Base-by-base conservation (phyloP, 2,329 filamentous ascomycete species). In the Colletotrichum sublineola region DNA sequence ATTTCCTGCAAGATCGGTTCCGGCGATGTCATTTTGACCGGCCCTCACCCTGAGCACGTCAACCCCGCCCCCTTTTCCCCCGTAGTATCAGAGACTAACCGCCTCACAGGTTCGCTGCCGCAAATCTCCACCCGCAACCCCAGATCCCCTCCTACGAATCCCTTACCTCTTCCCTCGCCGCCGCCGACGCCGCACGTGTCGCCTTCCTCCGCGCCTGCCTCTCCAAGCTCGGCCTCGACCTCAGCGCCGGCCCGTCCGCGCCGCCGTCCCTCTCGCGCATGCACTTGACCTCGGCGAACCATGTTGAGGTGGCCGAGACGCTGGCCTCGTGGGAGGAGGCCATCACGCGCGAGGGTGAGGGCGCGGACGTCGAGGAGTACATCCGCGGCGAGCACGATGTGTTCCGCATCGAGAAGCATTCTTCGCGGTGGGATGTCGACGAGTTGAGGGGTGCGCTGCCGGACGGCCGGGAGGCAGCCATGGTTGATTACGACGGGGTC, bases 1-100 rank as follows among this genome's bases (percentile, higher is more conserved):
- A 90, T 99, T 0, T 94, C 94, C 78, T 93, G 95, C 78, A 93
- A 91, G 74, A 88, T 97, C 56, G 95, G 95, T 0, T 89, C 94
- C 56, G 96, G 96, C 1, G 89, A 89, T 50, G 94, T 90, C 1
- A 82, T 98, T 7, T 82, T 99, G 24, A 97, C 93, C 0, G 95
- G 95, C 0, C 94, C 95, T 50, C 96, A 99, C 86, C 96, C 96
- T 63, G 96, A 42, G 42, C 15, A 63, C 82, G 76, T 29, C 7
- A 8, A 0, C 7, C 18, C n/a, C n/a, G 42, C 3, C 4, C 15
- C 38, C 36, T 20, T 42, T 55, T 8, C 29, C 6, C 46, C 46
- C 68, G 36, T 8, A 5, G 20, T 4, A 3, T 52, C 18, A 44
- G 44, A 3, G 3, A 7, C 53, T 73, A n/a, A 73, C 20, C 0